Conservation (phyloP, 192 early-diverging fungal species). For the Pilaira anomala region DNA sequence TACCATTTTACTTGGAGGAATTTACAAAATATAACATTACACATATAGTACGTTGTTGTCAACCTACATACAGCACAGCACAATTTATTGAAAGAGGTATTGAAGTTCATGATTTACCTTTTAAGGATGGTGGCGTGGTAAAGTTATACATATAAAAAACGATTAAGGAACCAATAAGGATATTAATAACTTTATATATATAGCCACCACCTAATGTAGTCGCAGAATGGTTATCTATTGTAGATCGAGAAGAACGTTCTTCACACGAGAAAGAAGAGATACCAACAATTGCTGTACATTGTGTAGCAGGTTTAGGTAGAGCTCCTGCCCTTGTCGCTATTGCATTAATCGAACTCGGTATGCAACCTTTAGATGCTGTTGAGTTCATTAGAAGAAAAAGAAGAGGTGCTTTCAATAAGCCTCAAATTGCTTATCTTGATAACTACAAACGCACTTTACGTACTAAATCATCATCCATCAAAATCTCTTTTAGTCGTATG, state of each 20-base stretch:
- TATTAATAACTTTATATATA: neutral
- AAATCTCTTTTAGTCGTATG: conserved; percentile 37
- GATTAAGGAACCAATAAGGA: neutral
- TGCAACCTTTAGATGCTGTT: conserved; percentile 73
- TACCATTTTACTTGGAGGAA: conserved; percentile 72
- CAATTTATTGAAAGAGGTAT: conserved; percentile 61
- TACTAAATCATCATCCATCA: conserved; percentile 22
- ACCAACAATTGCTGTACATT: conserved; percentile 84
- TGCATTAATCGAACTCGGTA: conserved; percentile 75
- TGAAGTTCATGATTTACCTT: conserved; percentile 84
- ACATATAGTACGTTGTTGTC: conserved; percentile 87
- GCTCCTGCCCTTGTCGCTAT: conserved; percentile 89
- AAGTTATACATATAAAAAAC: conserved; percentile 8
- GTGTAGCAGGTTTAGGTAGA: conserved; percentile 92
- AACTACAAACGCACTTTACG: conserved; percentile 34
- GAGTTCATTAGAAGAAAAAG: conserved; percentile 70
- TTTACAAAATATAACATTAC: conserved; percentile 72
- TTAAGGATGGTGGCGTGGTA: conserved; percentile 85
- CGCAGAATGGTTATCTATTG: conserved; percentile 62
- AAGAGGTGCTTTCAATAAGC: conserved; percentile 77
- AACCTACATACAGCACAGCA: conserved; percentile 75
- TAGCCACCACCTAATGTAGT: conserved; percentile 47
- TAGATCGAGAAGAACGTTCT: conserved; percentile 44
- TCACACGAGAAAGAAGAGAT: conserved; percentile 30
- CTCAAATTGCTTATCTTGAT: conserved; percentile 64